These are phyloP conservation scores for Sistotremastrum niveocremeum DNA, from an alignment of 768 basidiomycete genomes.

Conservation along the genomic window DNA sequence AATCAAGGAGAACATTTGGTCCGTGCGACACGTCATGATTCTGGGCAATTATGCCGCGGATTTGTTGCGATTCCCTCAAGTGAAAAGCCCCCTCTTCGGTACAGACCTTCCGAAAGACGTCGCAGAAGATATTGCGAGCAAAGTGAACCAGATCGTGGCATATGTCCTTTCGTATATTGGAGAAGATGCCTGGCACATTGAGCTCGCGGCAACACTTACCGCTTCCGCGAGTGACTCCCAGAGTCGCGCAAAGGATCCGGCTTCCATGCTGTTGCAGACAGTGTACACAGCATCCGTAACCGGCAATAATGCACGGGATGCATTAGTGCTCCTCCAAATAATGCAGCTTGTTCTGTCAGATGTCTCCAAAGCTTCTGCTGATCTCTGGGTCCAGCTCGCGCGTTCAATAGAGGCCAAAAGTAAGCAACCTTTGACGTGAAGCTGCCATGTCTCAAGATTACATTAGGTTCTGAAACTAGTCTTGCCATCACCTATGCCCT, in stretches of 20 bases:
- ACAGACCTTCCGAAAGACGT: constrained; percentile 18
- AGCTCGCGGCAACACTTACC: constrained; percentile 24
- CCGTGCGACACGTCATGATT: constrained; percentile 54
- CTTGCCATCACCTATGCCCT: constrained; percentile 54
- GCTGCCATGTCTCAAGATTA: neutral
- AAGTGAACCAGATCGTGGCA: constrained; percentile 38
- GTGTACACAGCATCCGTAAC: too few species aligned
- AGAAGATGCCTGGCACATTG: constrained; percentile 38
- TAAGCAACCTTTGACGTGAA: too few species aligned
- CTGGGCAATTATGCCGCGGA: constrained; percentile 54
- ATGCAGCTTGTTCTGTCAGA: constrained; percentile 48
- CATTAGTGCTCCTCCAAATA: constrained; percentile 46
- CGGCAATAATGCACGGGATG: constrained; percentile 22
- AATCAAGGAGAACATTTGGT: constrained; percentile 48
- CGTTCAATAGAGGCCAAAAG: constrained; percentile 50
- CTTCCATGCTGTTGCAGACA: too few species aligned
- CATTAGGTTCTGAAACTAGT: constrained; percentile 53
- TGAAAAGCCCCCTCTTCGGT: constrained; percentile 36
- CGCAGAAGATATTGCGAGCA: constrained; percentile 29
- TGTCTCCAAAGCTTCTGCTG: constrained; percentile 50
- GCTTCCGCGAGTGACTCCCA: constrained; percentile 11
- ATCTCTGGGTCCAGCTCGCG: constrained; percentile 64
- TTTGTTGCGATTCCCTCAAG: constrained; percentile 36
- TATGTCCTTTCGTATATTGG: constrained; percentile 44
- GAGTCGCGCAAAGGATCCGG: neutral